Percentiles rank a stretch among this genome's conserved stretches.
Conservation (phyloP, 805 yeast genomes). For the Priceomyces haplophilus region DNA sequence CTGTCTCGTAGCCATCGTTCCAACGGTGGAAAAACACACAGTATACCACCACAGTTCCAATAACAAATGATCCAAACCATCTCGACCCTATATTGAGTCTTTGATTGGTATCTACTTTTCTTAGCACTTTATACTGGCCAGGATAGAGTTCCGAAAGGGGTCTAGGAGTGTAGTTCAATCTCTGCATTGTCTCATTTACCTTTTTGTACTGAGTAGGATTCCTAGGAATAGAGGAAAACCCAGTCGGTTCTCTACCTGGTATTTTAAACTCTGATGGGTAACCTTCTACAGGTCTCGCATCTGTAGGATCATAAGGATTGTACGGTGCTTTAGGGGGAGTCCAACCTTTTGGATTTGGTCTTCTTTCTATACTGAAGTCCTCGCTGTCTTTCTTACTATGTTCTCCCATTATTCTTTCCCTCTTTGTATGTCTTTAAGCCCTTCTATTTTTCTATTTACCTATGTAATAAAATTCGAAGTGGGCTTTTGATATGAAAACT, state of each 20-base stretch:
- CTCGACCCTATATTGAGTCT: slow-evolving; percentile 60
- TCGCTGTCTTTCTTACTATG: slow-evolving; percentile 1
- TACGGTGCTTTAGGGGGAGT: slow-evolving; percentile 78
- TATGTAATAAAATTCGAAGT: background rate
- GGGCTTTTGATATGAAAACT: background rate
- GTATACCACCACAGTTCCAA: slow-evolving; percentile 50
- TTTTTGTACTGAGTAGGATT: slow-evolving; percentile 65
- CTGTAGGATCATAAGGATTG: slow-evolving; percentile 80
- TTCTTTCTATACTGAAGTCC: slow-evolving; percentile 43
- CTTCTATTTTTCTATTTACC: background rate
- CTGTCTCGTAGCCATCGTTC: slow-evolving; percentile 81
- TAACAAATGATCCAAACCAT: slow-evolving; percentile 50
- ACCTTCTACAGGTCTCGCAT: slow-evolving; percentile 75
- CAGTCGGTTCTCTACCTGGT: slow-evolving; percentile 58
- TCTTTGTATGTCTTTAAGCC: background rate
- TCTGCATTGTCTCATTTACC: slow-evolving; percentile 70
- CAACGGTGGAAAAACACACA: slow-evolving; percentile 74
- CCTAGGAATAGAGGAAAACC: slow-evolving; percentile 57
- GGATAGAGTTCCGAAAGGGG: slow-evolving; percentile 73
- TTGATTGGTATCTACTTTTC: slow-evolving; percentile 51
- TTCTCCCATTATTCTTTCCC: too few relatives aligned
- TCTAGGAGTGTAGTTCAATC: slow-evolving; percentile 72
- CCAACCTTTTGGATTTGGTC: slow-evolving; percentile 80
- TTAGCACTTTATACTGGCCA: slow-evolving; percentile 71
- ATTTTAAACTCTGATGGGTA: slow-evolving; percentile 77